Conservation (phyloP, 2,329 filamentous ascomycete species). For the Epicoccum sorghinum region DNA sequence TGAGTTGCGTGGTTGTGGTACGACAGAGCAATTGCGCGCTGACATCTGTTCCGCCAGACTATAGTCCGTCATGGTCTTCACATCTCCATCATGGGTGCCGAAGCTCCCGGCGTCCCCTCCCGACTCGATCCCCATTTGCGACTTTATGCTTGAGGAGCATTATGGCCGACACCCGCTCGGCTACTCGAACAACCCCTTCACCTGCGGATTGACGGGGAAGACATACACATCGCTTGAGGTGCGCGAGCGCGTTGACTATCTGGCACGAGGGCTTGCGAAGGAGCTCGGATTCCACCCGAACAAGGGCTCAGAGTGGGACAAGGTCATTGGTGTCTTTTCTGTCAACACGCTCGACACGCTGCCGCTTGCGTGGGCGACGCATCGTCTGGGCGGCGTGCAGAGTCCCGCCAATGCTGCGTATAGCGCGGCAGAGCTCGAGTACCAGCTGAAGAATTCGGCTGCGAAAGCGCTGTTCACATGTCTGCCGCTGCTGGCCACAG, state of each 20-base stretch:
- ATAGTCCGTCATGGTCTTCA: constrained; percentile 56
- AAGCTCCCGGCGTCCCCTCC: constrained; percentile 69
- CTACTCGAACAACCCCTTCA: constrained; percentile 73
- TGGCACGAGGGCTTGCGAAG: constrained; percentile 72
- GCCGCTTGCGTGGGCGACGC: constrained; percentile 73
- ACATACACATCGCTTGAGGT: constrained; percentile 69
- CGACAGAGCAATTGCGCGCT: not conserved
- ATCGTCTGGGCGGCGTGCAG: constrained; percentile 74
- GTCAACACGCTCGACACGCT: constrained; percentile 84
- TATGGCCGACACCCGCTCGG: constrained; percentile 70
- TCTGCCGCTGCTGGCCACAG: constrained; percentile 66
- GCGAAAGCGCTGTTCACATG: constrained; percentile 77
- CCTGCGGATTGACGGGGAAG: constrained; percentile 75
- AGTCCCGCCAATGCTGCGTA: constrained; percentile 79
- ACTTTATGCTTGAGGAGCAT: constrained; percentile 77
- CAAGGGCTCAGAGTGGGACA: constrained; percentile 78
- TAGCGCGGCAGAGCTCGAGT: constrained; percentile 70
- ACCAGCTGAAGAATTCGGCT: constrained; percentile 72
- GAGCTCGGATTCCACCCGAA: constrained; percentile 75
- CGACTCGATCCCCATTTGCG: constrained; percentile 73
- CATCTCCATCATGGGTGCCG: constrained; percentile 66
- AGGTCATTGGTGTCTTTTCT: constrained; percentile 78
- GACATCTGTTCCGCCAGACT: not conserved
- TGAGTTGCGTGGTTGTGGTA: not conserved
- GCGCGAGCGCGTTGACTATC: constrained; percentile 67